Conservation (phyloP, 2,329 filamentous ascomycete species). For the Colletotrichum cereale region DNA sequence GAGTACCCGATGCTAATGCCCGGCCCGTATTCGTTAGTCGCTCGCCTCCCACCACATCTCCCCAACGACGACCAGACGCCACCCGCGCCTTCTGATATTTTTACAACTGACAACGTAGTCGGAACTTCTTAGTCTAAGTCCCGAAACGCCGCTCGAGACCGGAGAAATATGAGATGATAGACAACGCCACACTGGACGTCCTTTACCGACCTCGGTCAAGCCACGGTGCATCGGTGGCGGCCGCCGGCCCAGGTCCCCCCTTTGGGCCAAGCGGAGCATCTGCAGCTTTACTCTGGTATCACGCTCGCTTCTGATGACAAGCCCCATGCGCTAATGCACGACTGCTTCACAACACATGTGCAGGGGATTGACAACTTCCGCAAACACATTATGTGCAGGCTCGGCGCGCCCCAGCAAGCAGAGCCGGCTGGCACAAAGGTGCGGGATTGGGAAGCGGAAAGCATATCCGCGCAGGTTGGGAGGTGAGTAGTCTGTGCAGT, state of each 20-base stretch:
- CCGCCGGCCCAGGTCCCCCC: background rate
- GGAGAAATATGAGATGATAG: constrained; percentile 1
- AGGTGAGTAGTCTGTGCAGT: background rate
- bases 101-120: background rate
- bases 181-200: constrained; percentile 8
- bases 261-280: constrained; percentile 22
- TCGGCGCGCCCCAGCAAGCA: background rate
- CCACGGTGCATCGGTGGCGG: constrained; percentile 9
- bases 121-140: background rate
- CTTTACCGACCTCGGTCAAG: constrained; percentile 1
- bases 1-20: constrained; percentile 6
- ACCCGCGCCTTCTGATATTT: constrained; percentile 28
- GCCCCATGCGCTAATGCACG: constrained; percentile 24
- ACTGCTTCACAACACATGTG: constrained; percentile 8
- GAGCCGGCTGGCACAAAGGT: background rate
- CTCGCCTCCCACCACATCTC: constrained; percentile 9
- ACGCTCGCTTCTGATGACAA: constrained; percentile 31
- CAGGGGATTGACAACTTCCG: constrained; percentile 24
- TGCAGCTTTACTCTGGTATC: constrained; percentile 22
- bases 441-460: background rate
- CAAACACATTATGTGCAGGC: constrained; percentile 14
- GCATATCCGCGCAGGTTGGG: background rate
- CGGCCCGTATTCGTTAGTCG: constrained; percentile 24
- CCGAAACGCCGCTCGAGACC: background rate
- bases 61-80: constrained; percentile 17